A percentile compares a stretch with the other conserved stretches of the same genome.
Conservation (phyloP, 345 rosid species). For the Murraya paniculata region DNA sequence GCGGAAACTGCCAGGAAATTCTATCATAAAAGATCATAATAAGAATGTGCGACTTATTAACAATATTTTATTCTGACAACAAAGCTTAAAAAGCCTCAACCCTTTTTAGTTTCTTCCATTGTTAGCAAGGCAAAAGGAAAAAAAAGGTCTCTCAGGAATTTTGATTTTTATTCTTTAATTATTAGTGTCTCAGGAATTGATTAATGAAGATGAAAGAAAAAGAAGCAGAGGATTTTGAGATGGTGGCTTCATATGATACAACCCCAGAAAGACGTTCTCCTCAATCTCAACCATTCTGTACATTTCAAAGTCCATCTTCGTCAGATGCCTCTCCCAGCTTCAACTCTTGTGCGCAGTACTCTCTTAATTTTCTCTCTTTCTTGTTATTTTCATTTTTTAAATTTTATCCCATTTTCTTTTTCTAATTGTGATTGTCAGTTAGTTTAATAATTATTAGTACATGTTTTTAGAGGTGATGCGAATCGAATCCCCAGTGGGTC, state of each 20-base stretch:
- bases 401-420: not conserved
- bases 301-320: constrained; percentile 22
- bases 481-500: not conserved
- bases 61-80: too few relatives aligned
- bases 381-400: not conserved
- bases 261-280: constrained; percentile 28
- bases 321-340: constrained; percentile 1
- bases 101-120: too few relatives aligned
- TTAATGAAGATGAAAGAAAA: not conserved
- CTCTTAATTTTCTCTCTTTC: not conserved
- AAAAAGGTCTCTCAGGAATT: too few relatives aligned
- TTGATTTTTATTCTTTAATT: too few relatives aligned
- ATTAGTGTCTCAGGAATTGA: too few relatives aligned
- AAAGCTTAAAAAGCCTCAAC: too few relatives aligned
- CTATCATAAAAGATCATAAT: too few relatives aligned
- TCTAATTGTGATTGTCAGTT: not conserved
- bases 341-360: not conserved
- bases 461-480: not conserved
- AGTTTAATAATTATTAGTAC: not conserved
- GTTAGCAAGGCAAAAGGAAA: too few relatives aligned
- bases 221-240: not conserved
- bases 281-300: constrained; percentile 13
- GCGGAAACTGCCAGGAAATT: not conserved
- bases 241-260: constrained; percentile 2
- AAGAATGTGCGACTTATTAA: too few relatives aligned